Percentiles rank a stretch among this genome's conserved stretches.
Conservation (phyloP, 352 stramenopile genomes). For the Aphanomyces astaci region DNA sequence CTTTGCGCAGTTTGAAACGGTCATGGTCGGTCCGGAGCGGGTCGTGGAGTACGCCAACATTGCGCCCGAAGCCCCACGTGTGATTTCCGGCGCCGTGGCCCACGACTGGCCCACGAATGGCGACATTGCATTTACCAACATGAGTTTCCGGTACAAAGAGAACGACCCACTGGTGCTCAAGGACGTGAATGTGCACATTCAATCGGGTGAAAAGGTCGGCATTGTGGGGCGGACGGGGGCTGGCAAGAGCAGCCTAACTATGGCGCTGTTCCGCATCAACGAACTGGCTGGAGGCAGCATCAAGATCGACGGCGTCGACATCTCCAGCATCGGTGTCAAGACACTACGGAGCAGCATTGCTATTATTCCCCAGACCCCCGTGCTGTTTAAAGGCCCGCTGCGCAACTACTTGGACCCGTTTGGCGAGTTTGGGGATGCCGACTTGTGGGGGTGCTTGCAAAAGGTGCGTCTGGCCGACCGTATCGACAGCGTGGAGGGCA, state of each 20-base stretch:
- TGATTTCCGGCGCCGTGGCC: conserved; percentile 31
- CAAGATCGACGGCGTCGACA: conserved; percentile 63
- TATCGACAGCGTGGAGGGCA: conserved; percentile 18
- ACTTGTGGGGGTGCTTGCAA: conserved; percentile 55
- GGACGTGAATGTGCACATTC: conserved; percentile 39
- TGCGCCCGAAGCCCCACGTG: conserved; percentile 28
- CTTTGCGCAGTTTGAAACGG: conserved; percentile 52
- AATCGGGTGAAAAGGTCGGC: conserved; percentile 49
- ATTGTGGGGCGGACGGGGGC: conserved; percentile 72
- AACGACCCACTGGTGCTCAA: conserved; percentile 38
- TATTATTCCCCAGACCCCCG: conserved; percentile 85
- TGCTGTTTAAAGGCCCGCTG: conserved; percentile 78
- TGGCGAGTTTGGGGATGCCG: conserved; percentile 43
- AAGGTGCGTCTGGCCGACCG: conserved; percentile 41
- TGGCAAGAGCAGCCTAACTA: conserved; percentile 65
- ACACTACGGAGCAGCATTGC: conserved; percentile 55
- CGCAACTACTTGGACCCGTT: conserved; percentile 79
- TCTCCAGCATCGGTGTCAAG: conserved; percentile 46
- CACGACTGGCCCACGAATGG: conserved; percentile 82
- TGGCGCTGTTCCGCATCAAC: conserved; percentile 72
- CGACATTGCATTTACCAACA: conserved; percentile 83
- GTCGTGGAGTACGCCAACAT: conserved; percentile 42
- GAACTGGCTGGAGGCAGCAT: conserved; percentile 63
- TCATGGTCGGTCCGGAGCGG: conserved; percentile 40
- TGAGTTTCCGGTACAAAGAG: conserved; percentile 86